Conservation (phyloP, 2,329 filamentous ascomycete genomes). For the Aspergillus phoenicis region DNA sequence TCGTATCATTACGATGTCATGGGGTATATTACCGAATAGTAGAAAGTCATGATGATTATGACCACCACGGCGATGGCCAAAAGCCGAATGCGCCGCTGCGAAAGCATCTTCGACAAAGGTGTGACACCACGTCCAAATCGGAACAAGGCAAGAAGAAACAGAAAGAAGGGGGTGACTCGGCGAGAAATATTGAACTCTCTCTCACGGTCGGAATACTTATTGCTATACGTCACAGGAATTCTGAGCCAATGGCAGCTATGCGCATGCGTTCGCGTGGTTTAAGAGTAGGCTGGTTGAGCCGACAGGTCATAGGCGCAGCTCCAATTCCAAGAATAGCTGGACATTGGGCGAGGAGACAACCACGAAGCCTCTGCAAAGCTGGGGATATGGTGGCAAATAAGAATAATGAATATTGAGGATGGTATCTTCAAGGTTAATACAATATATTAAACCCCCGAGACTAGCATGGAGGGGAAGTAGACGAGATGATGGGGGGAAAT, state of each 20-base stretch:
- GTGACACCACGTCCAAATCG: not conserved
- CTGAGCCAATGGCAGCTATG: not conserved
- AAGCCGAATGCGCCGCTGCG: constrained; percentile 69
- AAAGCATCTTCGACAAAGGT: constrained; percentile 59
- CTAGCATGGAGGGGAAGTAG: not conserved
- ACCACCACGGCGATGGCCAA: constrained; percentile 66
- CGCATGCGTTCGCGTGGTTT: constrained; percentile 11
- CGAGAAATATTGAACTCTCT: not conserved
- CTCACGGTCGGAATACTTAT: not conserved
- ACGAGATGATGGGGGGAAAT: not conserved
- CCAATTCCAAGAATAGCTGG: constrained; percentile 15
- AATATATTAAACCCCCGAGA: too few species aligned
- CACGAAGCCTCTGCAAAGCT: not conserved
- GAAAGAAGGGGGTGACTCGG: not conserved
- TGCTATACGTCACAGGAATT: not conserved
- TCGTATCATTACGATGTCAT: too few species aligned
- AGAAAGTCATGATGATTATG: constrained; percentile 68
- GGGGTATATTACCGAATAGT: constrained; percentile 64
- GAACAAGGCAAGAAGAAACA: not conserved
- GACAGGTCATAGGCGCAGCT: constrained; percentile 22
- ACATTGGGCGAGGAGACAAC: constrained; percentile 19
- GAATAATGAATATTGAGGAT: not conserved
- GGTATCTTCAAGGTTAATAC: not conserved
- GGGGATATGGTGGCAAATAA: too few species aligned
- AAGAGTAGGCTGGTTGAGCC: constrained; percentile 10